Evolutionary conservation across 306 rosid genomes (phyloP).

Genomic region (Citrullus amarus): DNA sequence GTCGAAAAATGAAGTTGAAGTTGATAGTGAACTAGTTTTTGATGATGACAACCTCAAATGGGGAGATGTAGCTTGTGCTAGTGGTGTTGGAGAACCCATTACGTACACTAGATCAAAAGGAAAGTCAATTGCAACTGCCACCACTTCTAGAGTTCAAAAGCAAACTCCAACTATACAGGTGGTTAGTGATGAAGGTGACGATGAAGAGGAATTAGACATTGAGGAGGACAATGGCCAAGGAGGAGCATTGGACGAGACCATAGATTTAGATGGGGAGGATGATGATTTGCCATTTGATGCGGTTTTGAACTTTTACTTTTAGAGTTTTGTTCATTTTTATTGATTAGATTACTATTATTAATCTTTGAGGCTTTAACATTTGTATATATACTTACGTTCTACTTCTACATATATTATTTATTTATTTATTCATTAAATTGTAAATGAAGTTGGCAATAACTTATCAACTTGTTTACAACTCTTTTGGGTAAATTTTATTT

Average conservation of each 20-base stretch:
- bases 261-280: not conserved
- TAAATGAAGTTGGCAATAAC: not conserved
- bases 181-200: not conserved
- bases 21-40: not conserved
- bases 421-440: not conserved
- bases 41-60: not conserved
- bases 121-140: not conserved
- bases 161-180: not conserved
- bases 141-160: not conserved
- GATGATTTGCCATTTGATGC: not conserved
- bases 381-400: not conserved
- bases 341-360: not conserved
- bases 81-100: not conserved
- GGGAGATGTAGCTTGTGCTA: not conserved
- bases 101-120: not conserved
- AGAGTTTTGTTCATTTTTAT: not conserved
- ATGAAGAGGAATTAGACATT: not conserved
- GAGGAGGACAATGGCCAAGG: not conserved
- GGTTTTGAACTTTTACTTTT: not conserved
- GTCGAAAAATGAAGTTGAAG: not conserved
- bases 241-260: not conserved
- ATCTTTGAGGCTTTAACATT: not conserved
- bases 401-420: not conserved
- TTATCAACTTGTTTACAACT: not conserved
- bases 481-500: not conserved